These are phyloP conservation scores for Perilla frutescens DNA, from an alignment of 257 asterid species.

Conservation along the genomic window DNA sequence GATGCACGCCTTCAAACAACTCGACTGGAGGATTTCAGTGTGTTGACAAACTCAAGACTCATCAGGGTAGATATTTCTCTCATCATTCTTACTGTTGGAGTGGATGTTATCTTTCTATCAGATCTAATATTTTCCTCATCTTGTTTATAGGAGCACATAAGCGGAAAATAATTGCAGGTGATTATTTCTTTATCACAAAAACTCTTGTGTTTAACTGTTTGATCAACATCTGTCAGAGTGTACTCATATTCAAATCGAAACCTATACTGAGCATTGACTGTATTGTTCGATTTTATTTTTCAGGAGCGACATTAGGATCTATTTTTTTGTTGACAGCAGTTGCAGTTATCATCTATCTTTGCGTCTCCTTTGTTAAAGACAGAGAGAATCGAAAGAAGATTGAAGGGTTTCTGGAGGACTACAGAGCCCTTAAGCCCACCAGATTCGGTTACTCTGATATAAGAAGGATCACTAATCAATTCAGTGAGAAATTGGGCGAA, in stretches of 20 bases:
- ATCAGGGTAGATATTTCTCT: slow-evolving; percentile 20
- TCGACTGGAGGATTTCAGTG: slow-evolving; percentile 22
- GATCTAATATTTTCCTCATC: background rate
- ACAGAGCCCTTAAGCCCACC: slow-evolving; percentile 45
- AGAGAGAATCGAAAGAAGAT: slow-evolving; percentile 42
- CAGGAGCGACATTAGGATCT: slow-evolving; percentile 30
- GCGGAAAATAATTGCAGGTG: slow-evolving; percentile 24
- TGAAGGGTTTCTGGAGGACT: slow-evolving; percentile 45
- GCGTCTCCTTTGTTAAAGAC: slow-evolving; percentile 9
- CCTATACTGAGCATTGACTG: background rate
- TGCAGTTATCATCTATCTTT: slow-evolving; percentile 19
- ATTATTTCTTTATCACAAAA: too few relatives aligned
- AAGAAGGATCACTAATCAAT: slow-evolving; percentile 44
- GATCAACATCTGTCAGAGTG: too few relatives aligned
- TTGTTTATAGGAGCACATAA: slow-evolving; percentile 22
- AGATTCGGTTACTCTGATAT: slow-evolving; percentile 53
- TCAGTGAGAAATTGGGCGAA: slow-evolving; percentile 48
- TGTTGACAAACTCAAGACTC: background rate
- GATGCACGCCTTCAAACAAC: slow-evolving; percentile 29
- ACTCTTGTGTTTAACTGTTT: too few relatives aligned
- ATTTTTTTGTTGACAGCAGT: slow-evolving; percentile 16
- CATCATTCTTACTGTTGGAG: too few relatives aligned
- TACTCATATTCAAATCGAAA: background rate
- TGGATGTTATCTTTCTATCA: too few relatives aligned
- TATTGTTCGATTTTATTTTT: background rate